Conservation (phyloP, 768 basidiomycete species). For the Lactarius hatsudake region DNA sequence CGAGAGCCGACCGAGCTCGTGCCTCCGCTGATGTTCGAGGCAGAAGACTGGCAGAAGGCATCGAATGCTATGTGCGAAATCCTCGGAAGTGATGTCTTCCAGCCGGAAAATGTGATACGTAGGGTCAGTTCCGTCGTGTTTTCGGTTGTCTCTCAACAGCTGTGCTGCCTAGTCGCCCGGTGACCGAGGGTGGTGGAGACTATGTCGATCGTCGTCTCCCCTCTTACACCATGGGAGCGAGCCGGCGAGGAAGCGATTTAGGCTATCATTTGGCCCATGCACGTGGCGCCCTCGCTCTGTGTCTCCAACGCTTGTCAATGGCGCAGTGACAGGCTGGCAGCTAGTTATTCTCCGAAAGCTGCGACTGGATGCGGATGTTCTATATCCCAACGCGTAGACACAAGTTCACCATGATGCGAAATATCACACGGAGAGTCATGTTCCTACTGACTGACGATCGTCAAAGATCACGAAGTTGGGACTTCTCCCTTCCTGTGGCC, state of each 20-base stretch:
- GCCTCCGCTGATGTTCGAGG: background rate
- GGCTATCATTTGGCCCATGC: background rate
- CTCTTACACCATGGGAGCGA: background rate
- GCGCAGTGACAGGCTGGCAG: background rate
- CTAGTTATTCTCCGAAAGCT: background rate
- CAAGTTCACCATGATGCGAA: background rate
- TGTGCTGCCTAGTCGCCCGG: background rate
- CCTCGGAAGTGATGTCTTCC: background rate
- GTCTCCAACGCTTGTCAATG: background rate
- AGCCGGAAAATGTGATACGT: background rate
- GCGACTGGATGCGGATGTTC: background rate
- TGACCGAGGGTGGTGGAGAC: background rate
- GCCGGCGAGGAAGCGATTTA: background rate
- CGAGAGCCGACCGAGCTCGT: background rate
- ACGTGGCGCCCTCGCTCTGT: background rate
- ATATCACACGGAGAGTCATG: background rate
- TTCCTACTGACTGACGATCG: background rate
- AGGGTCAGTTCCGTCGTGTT: background rate
- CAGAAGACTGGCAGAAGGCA: too few relatives aligned
- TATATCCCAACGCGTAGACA: background rate
- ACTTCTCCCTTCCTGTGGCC: background rate
- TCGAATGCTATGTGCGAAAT: background rate
- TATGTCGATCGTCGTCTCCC: background rate
- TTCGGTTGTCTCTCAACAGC: background rate
- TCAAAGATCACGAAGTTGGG: background rate